These are phyloP conservation scores for Hypomontagnella submonticulosa DNA, from an alignment of 495 filamentous ascomycete genomes.

Conservation along the genomic window DNA sequence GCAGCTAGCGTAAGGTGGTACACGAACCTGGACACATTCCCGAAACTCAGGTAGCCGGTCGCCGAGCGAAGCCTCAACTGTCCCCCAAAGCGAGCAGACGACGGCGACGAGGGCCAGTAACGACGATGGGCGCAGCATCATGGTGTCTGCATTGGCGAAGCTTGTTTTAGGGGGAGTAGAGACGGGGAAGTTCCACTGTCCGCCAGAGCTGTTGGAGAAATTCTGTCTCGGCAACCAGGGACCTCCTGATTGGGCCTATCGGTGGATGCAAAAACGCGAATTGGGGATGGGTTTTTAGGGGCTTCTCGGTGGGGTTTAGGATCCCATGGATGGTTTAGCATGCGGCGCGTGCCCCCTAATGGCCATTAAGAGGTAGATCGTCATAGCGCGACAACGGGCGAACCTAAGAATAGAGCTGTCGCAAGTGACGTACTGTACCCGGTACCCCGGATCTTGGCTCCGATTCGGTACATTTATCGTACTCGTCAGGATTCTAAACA, in stretches of 20 bases:
- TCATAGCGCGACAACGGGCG: constrained; percentile 23
- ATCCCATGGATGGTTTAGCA: not conserved
- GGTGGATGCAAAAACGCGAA: constrained; percentile 25
- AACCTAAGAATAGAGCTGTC: not conserved
- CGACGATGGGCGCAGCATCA: constrained; percentile 31
- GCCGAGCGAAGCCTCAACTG: constrained; percentile 77
- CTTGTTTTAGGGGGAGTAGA: constrained; percentile 10
- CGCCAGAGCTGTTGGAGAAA: constrained; percentile 40
- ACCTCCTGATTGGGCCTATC: constrained; percentile 31
- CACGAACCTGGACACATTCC: constrained; percentile 82
- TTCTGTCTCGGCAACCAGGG: constrained; percentile 20
- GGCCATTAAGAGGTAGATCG: constrained; percentile 13
- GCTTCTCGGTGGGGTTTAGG: constrained; percentile 26
- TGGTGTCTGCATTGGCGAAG: constrained; percentile 21
- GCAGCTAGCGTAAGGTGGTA: too few relatives aligned
- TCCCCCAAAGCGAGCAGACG: constrained; percentile 40
- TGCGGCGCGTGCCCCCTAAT: constrained; percentile 17
- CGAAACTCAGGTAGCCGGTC: constrained; percentile 90
- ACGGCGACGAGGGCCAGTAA: constrained; percentile 26
- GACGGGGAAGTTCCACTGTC: constrained; percentile 40
- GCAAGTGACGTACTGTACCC: constrained; percentile 29
- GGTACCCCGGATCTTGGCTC: constrained; percentile 40
- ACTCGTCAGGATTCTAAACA: too few relatives aligned
- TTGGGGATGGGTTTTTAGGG: constrained; percentile 14
- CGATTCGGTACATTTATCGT: constrained; percentile 1